phyloP scores from a whole-genome alignment of 495 filamentous ascomycete species.

The Xylaria longipes region DNA sequence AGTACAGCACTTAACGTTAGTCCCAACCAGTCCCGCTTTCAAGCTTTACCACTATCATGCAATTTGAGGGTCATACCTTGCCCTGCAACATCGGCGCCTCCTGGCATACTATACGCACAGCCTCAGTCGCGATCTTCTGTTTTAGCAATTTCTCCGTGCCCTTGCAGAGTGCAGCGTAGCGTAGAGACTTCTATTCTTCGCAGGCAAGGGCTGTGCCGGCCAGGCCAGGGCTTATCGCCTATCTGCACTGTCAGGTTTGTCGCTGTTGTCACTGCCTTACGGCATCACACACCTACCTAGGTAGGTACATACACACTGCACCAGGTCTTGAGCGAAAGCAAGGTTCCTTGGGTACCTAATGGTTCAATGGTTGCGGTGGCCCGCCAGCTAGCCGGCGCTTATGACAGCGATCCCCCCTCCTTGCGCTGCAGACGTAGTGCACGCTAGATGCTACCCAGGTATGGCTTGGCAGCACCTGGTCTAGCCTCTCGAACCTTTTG shows the following conservation, averaged over 20 bases:
- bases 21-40: slow-evolving; percentile 14
- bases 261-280: background rate
- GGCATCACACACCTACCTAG: background rate
- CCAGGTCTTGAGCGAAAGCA: background rate
- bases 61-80: slow-evolving; percentile 7
- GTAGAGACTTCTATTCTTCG: background rate
- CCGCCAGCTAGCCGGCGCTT: slow-evolving; percentile 21
- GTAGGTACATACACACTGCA: background rate
- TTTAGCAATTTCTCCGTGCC: slow-evolving; percentile 27
- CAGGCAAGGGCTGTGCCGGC: slow-evolving; percentile 10
- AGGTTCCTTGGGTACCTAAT: background rate
- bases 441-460: background rate
- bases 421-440: background rate
- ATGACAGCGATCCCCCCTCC: slow-evolving; percentile 1
- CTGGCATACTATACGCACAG: slow-evolving; percentile 19
- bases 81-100: slow-evolving; percentile 18
- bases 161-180: slow-evolving; percentile 16
- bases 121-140: slow-evolving; percentile 17
- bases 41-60: slow-evolving; percentile 15
- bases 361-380: background rate
- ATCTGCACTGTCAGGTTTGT: slow-evolving; percentile 14
- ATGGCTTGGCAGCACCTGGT: slow-evolving; percentile 11
- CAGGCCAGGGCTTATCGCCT: background rate
- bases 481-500: slow-evolving; percentile 21
- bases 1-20: too few species aligned